Evolutionary conservation across 192 early-diverging fungal species (phyloP).

Genomic region (Coemansia sp.): DNA sequence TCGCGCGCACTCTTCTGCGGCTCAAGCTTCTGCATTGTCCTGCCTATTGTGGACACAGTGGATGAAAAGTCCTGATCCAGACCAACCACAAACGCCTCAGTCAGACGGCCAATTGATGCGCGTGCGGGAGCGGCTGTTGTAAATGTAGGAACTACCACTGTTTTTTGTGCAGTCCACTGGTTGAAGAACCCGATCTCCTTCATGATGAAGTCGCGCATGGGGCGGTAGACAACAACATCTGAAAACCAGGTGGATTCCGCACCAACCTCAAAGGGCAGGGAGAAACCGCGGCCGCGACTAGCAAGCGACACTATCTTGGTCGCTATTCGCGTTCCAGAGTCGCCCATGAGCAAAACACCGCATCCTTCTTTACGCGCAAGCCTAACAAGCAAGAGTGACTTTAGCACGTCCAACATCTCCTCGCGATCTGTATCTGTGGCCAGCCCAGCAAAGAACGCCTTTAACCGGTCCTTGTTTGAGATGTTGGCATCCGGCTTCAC

Average conservation of each 20-base stretch:
- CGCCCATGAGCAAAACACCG: conserved; percentile 66
- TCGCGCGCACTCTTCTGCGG: conserved; percentile 52
- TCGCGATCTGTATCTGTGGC: conserved; percentile 68
- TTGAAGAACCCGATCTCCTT: conserved; percentile 82
- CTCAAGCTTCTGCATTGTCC: conserved; percentile 77
- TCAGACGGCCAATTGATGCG: conserved; percentile 46
- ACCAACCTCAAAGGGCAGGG: conserved; percentile 73
- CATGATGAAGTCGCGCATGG: conserved; percentile 75
- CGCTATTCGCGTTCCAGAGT: conserved; percentile 78
- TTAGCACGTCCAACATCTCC: conserved; percentile 67
- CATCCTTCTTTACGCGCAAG: conserved; percentile 58
- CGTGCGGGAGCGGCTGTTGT: conserved; percentile 60
- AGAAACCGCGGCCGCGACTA: conserved; percentile 85
- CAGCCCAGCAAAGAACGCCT: conserved; percentile 56
- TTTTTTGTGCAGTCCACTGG: conserved; percentile 45
- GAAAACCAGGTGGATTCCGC: conserved; percentile 59
- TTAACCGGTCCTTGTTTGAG: conserved; percentile 46
- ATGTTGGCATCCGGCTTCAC: background rate
- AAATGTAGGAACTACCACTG: conserved; percentile 50
- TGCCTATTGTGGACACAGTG: conserved; percentile 78
- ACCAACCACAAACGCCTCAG: conserved; percentile 68
- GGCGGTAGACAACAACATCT: conserved; percentile 63
- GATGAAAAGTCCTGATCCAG: conserved; percentile 82
- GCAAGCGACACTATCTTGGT: conserved; percentile 74
- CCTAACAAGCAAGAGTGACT: conserved; percentile 57